Evolutionary conservation across 2,329 filamentous ascomycete species (phyloP).

Genomic region (Emericellopsis atlantica): DNA sequence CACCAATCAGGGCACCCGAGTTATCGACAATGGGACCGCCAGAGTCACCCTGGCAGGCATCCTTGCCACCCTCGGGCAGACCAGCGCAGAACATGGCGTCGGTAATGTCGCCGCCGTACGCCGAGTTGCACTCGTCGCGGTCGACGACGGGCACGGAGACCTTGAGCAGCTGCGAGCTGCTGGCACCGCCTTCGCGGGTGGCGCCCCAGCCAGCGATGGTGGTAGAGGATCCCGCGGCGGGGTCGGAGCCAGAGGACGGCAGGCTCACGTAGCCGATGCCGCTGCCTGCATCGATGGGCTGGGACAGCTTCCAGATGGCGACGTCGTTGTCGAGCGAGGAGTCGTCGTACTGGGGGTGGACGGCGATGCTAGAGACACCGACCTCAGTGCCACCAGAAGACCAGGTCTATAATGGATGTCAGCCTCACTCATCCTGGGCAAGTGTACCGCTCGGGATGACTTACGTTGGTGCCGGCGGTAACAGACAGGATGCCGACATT

Average conservation of each 20-base stretch:
- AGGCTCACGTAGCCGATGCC: constrained; percentile 2
- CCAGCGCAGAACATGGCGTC: constrained; percentile 19
- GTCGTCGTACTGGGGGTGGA: constrained; percentile 11
- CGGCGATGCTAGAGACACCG: constrained; percentile 9
- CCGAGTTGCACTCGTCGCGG: constrained; percentile 11
- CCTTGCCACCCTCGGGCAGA: constrained; percentile 11
- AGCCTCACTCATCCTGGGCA: background rate
- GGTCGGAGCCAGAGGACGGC: constrained; percentile 2
- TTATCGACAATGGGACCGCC: constrained; percentile 16
- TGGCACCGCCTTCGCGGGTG: constrained; percentile 3
- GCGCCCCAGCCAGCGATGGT: constrained; percentile 4
- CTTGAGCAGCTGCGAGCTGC: constrained; percentile 13
- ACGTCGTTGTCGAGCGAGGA: constrained; percentile 12
- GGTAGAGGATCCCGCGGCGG: background rate
- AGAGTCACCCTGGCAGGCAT: constrained; percentile 18
- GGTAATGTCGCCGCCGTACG: constrained; percentile 12
- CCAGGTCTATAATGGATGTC: constrained; percentile 1
- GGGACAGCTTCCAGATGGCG: constrained; percentile 15
- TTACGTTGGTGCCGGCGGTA: constrained; percentile 13
- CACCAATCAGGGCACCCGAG: constrained; percentile 10
- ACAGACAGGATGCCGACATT: constrained; percentile 3
- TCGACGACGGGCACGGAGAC: constrained; percentile 15
- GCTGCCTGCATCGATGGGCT: constrained; percentile 6
- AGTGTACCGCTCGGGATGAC: background rate
- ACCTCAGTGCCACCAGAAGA: constrained; percentile 11